phyloP scores from a whole-genome alignment of 2,329 filamentous ascomycete species.

The Colletotrichum magnum region DNA sequence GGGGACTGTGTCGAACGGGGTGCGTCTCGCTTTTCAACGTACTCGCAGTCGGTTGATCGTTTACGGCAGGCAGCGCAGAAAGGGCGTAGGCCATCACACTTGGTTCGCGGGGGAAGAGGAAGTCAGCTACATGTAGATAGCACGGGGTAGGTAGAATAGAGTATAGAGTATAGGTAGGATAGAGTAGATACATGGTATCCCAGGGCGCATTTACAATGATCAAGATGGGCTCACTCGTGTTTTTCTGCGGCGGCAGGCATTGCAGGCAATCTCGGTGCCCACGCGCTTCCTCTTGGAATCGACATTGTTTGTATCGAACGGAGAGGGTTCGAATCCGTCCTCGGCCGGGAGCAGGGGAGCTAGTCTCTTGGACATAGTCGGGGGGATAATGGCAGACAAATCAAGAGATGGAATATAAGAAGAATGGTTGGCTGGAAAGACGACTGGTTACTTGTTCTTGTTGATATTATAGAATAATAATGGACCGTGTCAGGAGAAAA shows the following conservation, averaged over 20 bases:
- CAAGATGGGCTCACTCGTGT: constrained; percentile 41
- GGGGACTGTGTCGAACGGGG: constrained; percentile 8
- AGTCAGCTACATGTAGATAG: neutral
- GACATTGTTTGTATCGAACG: neutral
- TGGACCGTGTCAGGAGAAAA: no score
- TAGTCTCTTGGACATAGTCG: constrained; percentile 21
- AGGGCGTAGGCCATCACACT: constrained; percentile 44
- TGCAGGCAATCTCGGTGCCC: constrained; percentile 45
- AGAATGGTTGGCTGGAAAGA: no score
- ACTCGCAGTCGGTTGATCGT: constrained; percentile 39
- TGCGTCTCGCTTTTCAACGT: constrained; percentile 38
- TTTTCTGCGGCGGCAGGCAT: constrained; percentile 44
- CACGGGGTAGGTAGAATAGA: no score
- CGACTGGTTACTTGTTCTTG: no score
- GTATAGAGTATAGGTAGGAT: no score
- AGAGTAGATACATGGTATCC: neutral
- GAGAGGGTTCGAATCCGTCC: neutral
- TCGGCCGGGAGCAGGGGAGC: constrained; percentile 31
- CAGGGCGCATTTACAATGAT: neutral
- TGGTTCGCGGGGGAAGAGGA: neutral
- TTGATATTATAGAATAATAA: no score
- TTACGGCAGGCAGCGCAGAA: constrained; percentile 42
- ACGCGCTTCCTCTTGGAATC: constrained; percentile 44
- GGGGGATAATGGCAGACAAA: neutral
- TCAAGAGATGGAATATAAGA: no score